Percentiles rank a stretch among this genome's conserved stretches.
phyloP scores from a whole-genome alignment of 2,329 filamentous ascomycete genomes.

The Diplodia mutila region DNA sequence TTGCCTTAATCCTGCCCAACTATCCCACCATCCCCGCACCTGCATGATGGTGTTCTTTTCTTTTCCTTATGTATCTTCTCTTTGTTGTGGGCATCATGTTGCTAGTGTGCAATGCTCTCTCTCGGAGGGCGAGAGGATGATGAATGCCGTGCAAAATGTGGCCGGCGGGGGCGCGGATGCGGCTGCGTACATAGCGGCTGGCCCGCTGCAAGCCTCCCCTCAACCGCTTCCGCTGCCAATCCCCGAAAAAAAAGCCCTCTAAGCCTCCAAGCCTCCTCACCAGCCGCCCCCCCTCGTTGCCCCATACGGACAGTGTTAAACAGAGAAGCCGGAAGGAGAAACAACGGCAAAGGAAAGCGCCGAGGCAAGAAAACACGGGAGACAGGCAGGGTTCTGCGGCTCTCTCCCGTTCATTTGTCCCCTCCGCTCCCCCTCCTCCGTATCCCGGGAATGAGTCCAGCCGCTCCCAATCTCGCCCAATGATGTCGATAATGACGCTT shows the following conservation, averaged over 20 bases:
- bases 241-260: background rate
- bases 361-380: background rate
- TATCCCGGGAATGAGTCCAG: background rate
- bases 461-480: background rate
- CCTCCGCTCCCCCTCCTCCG: background rate
- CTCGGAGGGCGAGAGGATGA: background rate
- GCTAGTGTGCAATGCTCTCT: background rate
- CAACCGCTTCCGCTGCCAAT: background rate
- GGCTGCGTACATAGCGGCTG: conserved; percentile 17
- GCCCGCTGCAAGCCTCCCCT: too few species aligned
- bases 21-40: background rate
- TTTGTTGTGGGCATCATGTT: background rate
- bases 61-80: too few species aligned
- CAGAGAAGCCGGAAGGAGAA: background rate
- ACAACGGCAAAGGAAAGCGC: background rate
- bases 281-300: background rate
- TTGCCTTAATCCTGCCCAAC: background rate
- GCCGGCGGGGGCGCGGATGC: conserved; percentile 21
- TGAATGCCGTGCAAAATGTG: background rate
- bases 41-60: background rate
- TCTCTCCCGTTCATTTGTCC: background rate
- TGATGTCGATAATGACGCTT: background rate
- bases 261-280: background rate
- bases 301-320: background rate
- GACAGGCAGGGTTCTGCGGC: background rate